Conservation (phyloP, 139 green algal genomes). For the Auxenochlorella pyrenoidosa region DNA sequence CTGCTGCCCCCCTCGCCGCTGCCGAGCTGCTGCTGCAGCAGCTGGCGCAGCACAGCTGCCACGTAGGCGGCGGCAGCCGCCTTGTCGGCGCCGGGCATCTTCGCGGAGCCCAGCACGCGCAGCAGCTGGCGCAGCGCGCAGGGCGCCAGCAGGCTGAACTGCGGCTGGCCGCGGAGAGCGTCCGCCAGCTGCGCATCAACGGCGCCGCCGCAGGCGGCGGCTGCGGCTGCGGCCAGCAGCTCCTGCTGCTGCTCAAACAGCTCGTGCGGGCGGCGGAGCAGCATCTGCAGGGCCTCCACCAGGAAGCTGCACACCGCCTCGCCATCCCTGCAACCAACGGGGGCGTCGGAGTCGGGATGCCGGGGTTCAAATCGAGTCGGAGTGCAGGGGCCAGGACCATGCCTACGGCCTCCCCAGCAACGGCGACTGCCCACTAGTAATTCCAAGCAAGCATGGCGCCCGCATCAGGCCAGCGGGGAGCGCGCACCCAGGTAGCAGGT, state of each 20-base stretch:
- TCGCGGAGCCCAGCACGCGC: slow-evolving; percentile 47
- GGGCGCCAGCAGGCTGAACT: slow-evolving; percentile 51
- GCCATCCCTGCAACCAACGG: background rate
- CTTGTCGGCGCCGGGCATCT: slow-evolving; percentile 40
- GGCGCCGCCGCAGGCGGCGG: background rate
- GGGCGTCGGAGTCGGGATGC: background rate
- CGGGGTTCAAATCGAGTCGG: background rate
- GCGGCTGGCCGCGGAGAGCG: slow-evolving; percentile 10
- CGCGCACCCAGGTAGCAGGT: slow-evolving; percentile 24
- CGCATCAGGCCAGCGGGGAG: no score
- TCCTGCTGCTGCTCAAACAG: slow-evolving; percentile 42
- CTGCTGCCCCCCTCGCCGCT: background rate
- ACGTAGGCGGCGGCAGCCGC: slow-evolving; percentile 39
- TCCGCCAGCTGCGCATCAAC: slow-evolving; percentile 47
- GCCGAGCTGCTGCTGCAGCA: slow-evolving; percentile 32
- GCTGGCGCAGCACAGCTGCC: slow-evolving; percentile 5
- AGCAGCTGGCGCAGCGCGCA: slow-evolving; percentile 49
- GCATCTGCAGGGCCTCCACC: slow-evolving; percentile 41
- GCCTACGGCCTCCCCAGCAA: no score
- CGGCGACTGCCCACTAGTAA: no score
- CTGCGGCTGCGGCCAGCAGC: slow-evolving; percentile 10
- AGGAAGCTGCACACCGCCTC: slow-evolving; percentile 47
- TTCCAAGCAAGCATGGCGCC: background rate
- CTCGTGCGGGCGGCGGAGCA: slow-evolving; percentile 53
- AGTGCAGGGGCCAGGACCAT: background rate